phyloP scores from a whole-genome alignment of 2,329 filamentous ascomycete species.

The Hymenoscyphus occultus region DNA sequence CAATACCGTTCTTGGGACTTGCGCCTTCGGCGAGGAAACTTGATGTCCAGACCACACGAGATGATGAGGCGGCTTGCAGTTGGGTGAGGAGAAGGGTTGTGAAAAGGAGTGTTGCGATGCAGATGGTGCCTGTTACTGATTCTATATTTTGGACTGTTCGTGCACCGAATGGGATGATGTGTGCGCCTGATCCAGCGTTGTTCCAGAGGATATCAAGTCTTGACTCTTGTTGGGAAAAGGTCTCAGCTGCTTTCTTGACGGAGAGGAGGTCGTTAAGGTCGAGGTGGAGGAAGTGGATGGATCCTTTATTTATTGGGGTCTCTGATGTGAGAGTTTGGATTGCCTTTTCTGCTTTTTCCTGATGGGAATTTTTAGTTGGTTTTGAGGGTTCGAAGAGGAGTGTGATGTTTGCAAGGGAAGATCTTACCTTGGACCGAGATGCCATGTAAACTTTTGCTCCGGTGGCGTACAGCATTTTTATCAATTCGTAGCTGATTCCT shows the following conservation, averaged over 20 bases:
- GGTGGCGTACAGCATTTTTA: slow-evolving; percentile 38
- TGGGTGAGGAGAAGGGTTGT: slow-evolving; percentile 39
- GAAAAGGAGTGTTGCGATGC: slow-evolving; percentile 22
- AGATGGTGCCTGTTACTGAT: slow-evolving; percentile 19
- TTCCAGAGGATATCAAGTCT: slow-evolving; percentile 40
- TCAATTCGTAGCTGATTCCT: slow-evolving; percentile 37
- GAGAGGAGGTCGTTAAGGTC: slow-evolving; percentile 39
- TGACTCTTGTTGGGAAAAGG: slow-evolving; percentile 36
- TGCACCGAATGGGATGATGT: slow-evolving; percentile 10
- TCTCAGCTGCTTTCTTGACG: slow-evolving; percentile 36
- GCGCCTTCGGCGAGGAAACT: slow-evolving; percentile 28
- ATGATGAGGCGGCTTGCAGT: slow-evolving; percentile 27
- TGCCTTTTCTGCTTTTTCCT: slow-evolving; percentile 37
- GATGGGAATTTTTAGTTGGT: not conserved
- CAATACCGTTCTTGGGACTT: slow-evolving; percentile 15
- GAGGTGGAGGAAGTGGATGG: slow-evolving; percentile 37
- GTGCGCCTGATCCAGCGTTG: slow-evolving; percentile 31
- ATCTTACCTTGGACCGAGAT: slow-evolving; percentile 33
- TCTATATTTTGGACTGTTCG: slow-evolving; percentile 17
- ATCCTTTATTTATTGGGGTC: slow-evolving; percentile 15
- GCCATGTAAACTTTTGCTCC: slow-evolving; percentile 44
- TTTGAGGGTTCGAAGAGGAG: not conserved
- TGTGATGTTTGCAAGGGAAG: not conserved
- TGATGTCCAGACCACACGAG: slow-evolving; percentile 32
- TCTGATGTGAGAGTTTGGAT: slow-evolving; percentile 38